Conservation (phyloP, 352 stramenopile species). For the Blastocystis sp. region DNA sequence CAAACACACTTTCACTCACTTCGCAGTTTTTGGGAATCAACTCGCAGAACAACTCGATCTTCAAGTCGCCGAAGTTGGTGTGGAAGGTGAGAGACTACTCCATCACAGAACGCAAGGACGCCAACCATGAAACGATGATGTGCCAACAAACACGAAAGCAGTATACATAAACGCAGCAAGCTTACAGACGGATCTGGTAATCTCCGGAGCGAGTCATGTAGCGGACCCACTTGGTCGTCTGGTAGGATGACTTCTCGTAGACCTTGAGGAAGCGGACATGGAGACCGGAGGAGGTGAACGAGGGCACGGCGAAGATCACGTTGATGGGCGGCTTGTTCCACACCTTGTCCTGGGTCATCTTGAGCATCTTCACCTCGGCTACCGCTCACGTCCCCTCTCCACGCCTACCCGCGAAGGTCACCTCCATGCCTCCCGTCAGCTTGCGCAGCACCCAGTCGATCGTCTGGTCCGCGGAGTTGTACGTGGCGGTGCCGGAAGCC, state of each 20-base stretch:
- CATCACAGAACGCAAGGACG: neutral
- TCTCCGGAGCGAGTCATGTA: constrained; percentile 91
- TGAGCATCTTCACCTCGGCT: constrained; percentile 88
- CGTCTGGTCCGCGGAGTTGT: constrained; percentile 88
- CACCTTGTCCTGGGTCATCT: constrained; percentile 82
- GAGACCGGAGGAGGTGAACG: constrained; percentile 91
- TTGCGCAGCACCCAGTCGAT: constrained; percentile 94
- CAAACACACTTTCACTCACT: neutral
- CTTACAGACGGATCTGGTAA: constrained; percentile 90
- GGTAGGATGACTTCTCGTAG: constrained; percentile 93
- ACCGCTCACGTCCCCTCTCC: neutral
- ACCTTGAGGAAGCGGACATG: constrained; percentile 94
- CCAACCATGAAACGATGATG: neutral
- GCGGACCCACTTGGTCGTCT: constrained; percentile 91
- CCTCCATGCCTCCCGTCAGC: constrained; percentile 85
- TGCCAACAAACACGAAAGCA: neutral
- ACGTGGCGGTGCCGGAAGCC: constrained; percentile 84
- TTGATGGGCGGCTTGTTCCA: constrained; percentile 89
- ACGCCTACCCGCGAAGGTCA: constrained; percentile 72
- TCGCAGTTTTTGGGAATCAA: constrained; percentile 50
- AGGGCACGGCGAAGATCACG: constrained; percentile 87
- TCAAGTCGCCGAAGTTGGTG: constrained; percentile 57
- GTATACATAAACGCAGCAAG: constrained; percentile 2
- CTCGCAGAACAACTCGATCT: constrained; percentile 53
- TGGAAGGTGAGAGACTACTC: constrained; percentile 54